Percentiles rank a stretch among this genome's conserved stretches.
phyloP scores from a whole-genome alignment of 129 eudicot genomes.

The Tanacetum coccineum region DNA sequence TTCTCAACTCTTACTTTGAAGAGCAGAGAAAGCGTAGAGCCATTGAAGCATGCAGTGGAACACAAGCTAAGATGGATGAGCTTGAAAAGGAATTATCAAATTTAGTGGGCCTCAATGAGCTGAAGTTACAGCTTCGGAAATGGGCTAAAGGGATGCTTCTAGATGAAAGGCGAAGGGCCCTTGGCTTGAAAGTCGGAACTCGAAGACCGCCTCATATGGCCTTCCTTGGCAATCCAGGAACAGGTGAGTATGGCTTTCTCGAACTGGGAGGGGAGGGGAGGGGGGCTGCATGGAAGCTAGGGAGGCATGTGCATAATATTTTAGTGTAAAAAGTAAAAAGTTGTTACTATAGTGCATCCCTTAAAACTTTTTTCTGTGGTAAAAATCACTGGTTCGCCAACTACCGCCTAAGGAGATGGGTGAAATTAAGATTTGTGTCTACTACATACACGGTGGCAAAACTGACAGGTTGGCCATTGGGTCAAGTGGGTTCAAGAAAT shows the following conservation, averaged over 20 bases:
- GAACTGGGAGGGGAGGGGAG: neutral
- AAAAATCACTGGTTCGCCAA: no score
- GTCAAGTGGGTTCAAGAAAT: no score
- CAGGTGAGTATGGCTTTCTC: constrained; percentile 1
- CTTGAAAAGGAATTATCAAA: constrained; percentile 70
- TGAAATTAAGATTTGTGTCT: no score
- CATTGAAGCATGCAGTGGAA: constrained; percentile 73
- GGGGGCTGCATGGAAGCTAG: neutral
- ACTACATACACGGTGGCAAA: no score
- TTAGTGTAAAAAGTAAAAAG: no score
- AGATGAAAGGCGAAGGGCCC: constrained; percentile 84
- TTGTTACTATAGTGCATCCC: no score
- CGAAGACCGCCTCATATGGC: constrained; percentile 97
- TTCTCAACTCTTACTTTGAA: constrained; percentile 15
- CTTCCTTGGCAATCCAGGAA: constrained; percentile 67
- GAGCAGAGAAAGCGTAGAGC: constrained; percentile 26
- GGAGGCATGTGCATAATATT: no score
- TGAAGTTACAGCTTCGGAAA: constrained; percentile 67
- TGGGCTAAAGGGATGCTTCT: constrained; percentile 92
- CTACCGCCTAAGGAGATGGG: no score
- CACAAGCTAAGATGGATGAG: constrained; percentile 38
- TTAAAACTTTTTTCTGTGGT: no score
- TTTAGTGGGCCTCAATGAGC: constrained; percentile 68
- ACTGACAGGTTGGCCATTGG: no score
- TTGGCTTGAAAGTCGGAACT: constrained; percentile 66